Conservation (phyloP, 208 protist species). For the Trypanosoma vivax region DNA sequence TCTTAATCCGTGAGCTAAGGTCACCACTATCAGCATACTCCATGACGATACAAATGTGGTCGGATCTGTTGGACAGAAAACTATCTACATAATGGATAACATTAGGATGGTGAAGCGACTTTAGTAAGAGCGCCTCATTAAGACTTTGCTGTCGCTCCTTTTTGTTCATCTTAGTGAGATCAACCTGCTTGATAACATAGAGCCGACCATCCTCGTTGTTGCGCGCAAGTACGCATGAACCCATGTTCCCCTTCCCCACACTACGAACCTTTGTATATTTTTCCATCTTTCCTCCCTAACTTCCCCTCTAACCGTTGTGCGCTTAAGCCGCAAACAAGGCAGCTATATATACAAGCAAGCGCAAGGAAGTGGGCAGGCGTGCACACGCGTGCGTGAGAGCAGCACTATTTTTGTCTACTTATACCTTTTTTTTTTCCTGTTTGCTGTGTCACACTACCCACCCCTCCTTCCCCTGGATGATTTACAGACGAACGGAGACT, state of each 20-base stretch:
- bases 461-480: too few relatives aligned
- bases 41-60: conserved; percentile 92
- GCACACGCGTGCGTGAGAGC: not conserved
- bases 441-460: too few relatives aligned
- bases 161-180: conserved; percentile 82
- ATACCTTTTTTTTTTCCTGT: not conserved
- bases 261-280: conserved; percentile 87
- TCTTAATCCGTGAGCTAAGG: conserved; percentile 69
- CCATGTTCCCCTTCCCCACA: conserved; percentile 93
- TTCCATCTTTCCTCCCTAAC: conserved; percentile 87
- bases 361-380: too few relatives aligned
- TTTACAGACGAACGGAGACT: too few relatives aligned
- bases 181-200: conserved; percentile 93
- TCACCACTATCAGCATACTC: conserved; percentile 89
- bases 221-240: conserved; percentile 83
- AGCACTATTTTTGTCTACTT: not conserved
- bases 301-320: too few relatives aligned
- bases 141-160: conserved; percentile 87
- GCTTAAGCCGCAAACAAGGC: too few relatives aligned
- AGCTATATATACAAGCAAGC: conserved; percentile 3
- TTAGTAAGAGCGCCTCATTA: conserved; percentile 88
- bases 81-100: conserved; percentile 93
- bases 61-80: conserved; percentile 83
- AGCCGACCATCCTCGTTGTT: conserved; percentile 89
- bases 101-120: conserved; percentile 89